These are phyloP conservation scores for Galerina sulciceps DNA, from an alignment of 768 basidiomycete species.

Conservation along the genomic window DNA sequence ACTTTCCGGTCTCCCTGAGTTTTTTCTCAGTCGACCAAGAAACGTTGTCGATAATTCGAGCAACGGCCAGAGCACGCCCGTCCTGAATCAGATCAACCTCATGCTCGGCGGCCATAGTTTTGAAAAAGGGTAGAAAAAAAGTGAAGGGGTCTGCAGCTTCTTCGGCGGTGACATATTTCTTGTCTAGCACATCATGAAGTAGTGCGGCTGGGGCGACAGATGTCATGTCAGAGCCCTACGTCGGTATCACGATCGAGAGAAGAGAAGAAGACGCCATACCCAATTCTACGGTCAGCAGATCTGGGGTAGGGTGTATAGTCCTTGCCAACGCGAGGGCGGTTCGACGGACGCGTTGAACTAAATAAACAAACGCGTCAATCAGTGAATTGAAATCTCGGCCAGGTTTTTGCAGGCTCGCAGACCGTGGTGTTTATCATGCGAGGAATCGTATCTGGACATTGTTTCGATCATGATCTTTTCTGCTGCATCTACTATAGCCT, in stretches of 20 bases:
- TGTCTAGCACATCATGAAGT: constrained; percentile 87
- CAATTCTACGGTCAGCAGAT: constrained; percentile 80
- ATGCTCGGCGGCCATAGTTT: constrained; percentile 41
- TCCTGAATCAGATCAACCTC: constrained; percentile 62
- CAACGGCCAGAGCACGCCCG: constrained; percentile 59
- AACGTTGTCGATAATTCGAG: constrained; percentile 74
- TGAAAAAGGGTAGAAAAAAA: constrained; percentile 73
- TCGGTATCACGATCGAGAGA: constrained; percentile 8
- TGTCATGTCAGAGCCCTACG: constrained; percentile 7
- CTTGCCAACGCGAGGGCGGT: constrained; percentile 74
- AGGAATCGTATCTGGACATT: constrained; percentile 81
- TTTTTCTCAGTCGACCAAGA: constrained; percentile 87
- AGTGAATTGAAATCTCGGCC: background rate
- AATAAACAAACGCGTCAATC: background rate
- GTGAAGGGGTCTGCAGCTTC: constrained; percentile 63
- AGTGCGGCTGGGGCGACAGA: constrained; percentile 60
- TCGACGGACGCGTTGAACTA: constrained; percentile 83
- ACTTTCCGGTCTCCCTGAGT: constrained; percentile 53
- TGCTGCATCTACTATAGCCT: constrained; percentile 55
- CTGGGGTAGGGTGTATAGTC: constrained; percentile 50
- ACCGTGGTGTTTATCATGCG: constrained; percentile 84
- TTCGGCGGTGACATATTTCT: constrained; percentile 73
- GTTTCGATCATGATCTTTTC: constrained; percentile 72
- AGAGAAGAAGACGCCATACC: constrained; percentile 33
- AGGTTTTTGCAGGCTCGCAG: constrained; percentile 23